Base-by-base conservation (phyloP, 2,329 filamentous ascomycete genomes). In the Cladosporium colombiae region DNA sequence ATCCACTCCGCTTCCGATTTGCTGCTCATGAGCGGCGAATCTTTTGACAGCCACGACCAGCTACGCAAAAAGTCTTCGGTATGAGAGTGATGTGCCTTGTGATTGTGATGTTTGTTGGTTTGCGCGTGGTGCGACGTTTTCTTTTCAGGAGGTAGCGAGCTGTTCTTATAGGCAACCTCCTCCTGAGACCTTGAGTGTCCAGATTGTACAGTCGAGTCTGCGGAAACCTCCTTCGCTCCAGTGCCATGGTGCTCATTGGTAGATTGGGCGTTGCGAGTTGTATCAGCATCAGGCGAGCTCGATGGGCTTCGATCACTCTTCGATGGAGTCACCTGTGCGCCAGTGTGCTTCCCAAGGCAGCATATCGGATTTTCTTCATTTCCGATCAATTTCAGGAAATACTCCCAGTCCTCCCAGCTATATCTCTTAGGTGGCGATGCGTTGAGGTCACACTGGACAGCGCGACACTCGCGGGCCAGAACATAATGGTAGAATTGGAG, bases 21-120 rank as follows among this genome's bases (percentile, higher is more conserved):
- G 57, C 83, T 83, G 3, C 88, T 86, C 86, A 92, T 89, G 14
- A 93, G 80, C 3, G 90, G 90, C 69, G 87, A 91, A 16, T 85
- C 80, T 56, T 86, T 83, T 0, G 88, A 89, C 1, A 93, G 83
- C 91, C 91, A 93, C 37, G 88, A 91, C 90, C 90, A 92, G 68
- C 82, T 77, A 10, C 27, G 56, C 7, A 59, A 37, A 16, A 59
- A 46, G 1, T 27, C 37, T 40, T 59, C 35, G 5, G 56, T 29
- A 3, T 59, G 56, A 3, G 37, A 40, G 10, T 40, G 56, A 2
- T 21, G 23, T 11, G 21, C 5, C 3, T 46, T 27, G 11, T 29
- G 33, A 5, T 46, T 13, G 13, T 46, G 56, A 18, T 56, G 25
- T 18, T 14, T 27, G 5, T 27, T 16, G 35, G 16, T 29, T 21